Evolutionary conservation across 495 filamentous ascomycete species (phyloP).

Genomic region (Trichoderma asperelloides): DNA sequence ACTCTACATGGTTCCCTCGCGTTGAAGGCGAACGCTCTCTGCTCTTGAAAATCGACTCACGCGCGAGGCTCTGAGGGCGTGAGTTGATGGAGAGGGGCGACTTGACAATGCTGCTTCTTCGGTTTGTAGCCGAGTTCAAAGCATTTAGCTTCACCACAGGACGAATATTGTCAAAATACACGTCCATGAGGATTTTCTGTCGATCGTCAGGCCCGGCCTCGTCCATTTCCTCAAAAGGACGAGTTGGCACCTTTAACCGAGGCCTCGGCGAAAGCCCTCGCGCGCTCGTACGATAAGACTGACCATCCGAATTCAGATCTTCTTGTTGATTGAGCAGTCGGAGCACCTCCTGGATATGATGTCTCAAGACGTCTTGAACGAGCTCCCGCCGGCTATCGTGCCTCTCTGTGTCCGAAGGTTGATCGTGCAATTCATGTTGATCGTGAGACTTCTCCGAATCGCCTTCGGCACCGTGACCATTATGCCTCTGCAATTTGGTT

Average conservation of each 20-base stretch:
- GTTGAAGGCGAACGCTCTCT: background rate
- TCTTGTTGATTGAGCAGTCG: slow-evolving; percentile 24
- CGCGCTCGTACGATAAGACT: background rate
- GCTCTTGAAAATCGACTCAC: background rate
- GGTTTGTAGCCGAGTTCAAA: slow-evolving; percentile 14
- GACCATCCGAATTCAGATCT: background rate
- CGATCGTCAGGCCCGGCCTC: slow-evolving; percentile 30
- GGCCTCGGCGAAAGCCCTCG: background rate
- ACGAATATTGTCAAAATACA: slow-evolving; percentile 33
- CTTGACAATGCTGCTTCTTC: slow-evolving; percentile 12
- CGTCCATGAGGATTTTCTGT: slow-evolving; percentile 31
- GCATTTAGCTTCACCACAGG: slow-evolving; percentile 21
- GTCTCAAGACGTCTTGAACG: slow-evolving; percentile 24
- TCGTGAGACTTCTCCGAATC: background rate
- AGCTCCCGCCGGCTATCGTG: slow-evolving; percentile 19
- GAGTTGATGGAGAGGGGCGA: background rate
- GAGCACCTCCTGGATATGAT: slow-evolving; percentile 30
- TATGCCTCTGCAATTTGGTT: slow-evolving; percentile 1
- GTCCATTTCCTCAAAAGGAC: slow-evolving; percentile 23
- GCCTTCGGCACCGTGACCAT: slow-evolving; percentile 7
- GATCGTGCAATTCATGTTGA: background rate
- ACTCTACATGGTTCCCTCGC: background rate
- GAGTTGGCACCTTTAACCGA: slow-evolving; percentile 10
- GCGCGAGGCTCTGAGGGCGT: background rate
- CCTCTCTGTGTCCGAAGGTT: background rate